phyloP scores from a whole-genome alignment of 768 basidiomycete genomes.

The Exidia glandulosa region DNA sequence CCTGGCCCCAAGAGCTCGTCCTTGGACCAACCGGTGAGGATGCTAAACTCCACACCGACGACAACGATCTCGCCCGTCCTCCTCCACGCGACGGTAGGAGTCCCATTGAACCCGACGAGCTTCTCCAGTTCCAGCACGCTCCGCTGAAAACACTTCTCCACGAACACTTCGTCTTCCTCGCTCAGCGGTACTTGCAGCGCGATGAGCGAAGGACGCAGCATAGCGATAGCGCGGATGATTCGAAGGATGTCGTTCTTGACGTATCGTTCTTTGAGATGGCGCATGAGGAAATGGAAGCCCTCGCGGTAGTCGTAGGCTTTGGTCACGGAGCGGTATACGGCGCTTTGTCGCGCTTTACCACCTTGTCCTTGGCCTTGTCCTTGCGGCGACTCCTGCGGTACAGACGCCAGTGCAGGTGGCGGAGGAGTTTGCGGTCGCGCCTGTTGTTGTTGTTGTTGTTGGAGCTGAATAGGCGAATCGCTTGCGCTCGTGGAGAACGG shows the following conservation, averaged over 20 bases:
- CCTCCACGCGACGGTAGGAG: conserved; percentile 95
- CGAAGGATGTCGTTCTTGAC: conserved; percentile 94
- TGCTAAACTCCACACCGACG: conserved; percentile 91
- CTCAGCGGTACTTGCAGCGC: conserved; percentile 97
- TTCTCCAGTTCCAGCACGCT: conserved; percentile 92
- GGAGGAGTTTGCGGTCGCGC: background rate
- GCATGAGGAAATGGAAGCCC: conserved; percentile 95
- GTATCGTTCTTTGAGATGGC: conserved; percentile 70
- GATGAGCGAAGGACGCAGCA: conserved; percentile 93
- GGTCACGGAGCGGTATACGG: conserved; percentile 51
- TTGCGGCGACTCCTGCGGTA: background rate
- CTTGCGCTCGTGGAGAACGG: background rate
- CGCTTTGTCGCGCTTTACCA: conserved; percentile 16
- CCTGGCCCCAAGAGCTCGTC: conserved; percentile 62
- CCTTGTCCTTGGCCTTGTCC: no score
- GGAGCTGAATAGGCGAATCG: no score
- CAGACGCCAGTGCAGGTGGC: conserved; percentile 10
- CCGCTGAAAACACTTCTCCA: conserved; percentile 91
- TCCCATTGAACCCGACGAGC: conserved; percentile 92
- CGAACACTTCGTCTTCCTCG: conserved; percentile 91
- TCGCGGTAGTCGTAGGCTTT: conserved; percentile 90
- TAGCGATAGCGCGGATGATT: conserved; percentile 87
- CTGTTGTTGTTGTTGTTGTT: conserved; percentile 4
- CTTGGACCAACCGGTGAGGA: conserved; percentile 83
- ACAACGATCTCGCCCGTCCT: conserved; percentile 96